A percentile compares a stretch with the other conserved stretches of the same genome.
These are phyloP conservation scores for Ceratobasidium papillatum DNA, from an alignment of 1,284 basidiomycete species.

Conservation along the genomic window DNA sequence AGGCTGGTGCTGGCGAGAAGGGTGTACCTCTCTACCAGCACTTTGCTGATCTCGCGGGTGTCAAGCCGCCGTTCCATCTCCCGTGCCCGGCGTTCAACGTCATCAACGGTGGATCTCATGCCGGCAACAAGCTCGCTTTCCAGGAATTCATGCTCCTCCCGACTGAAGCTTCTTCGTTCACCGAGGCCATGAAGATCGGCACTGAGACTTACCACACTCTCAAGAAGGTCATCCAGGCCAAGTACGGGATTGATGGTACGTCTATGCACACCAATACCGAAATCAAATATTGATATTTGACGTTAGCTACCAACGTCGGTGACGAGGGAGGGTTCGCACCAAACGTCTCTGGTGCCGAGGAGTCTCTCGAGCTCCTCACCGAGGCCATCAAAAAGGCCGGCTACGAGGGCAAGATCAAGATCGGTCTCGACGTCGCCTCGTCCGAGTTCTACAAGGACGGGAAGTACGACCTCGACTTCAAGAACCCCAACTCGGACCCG, in stretches of 20 bases:
- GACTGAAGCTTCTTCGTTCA: conserved; percentile 90
- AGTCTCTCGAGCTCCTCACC: conserved; percentile 94
- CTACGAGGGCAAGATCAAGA: conserved; percentile 98
- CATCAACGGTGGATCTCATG: conserved; percentile 99
- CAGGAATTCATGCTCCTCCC: conserved; percentile 99
- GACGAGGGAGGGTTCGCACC: conserved; percentile 99
- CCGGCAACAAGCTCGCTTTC: conserved; percentile 99
- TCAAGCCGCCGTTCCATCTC: conserved; percentile 92
- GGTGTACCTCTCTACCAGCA: conserved; percentile 96
- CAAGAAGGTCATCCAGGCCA: conserved; percentile 99
- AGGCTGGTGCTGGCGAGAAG: conserved; percentile 94
- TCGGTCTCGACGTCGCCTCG: conserved; percentile 98
- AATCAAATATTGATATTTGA: conserved; percentile 8
- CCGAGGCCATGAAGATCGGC: conserved; percentile 98
- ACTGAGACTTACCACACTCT: conserved; percentile 98
- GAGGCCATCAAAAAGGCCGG: conserved; percentile 98
- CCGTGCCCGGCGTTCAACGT: conserved; percentile 97
- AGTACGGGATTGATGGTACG: conserved; percentile 98
- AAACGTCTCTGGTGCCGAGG: conserved; percentile 96
- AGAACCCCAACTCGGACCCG: conserved; percentile 99
- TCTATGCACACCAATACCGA: conserved; percentile 28
- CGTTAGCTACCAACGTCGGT: conserved; percentile 94
- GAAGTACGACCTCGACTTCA: conserved; percentile 99
- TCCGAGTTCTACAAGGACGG: conserved; percentile 99
- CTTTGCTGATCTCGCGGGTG: conserved; percentile 93